Evolutionary conservation across 345 rosid genomes (phyloP), one percentile per base, ranked within the genome.

Genomic region (Raphanus sativus): DNA sequence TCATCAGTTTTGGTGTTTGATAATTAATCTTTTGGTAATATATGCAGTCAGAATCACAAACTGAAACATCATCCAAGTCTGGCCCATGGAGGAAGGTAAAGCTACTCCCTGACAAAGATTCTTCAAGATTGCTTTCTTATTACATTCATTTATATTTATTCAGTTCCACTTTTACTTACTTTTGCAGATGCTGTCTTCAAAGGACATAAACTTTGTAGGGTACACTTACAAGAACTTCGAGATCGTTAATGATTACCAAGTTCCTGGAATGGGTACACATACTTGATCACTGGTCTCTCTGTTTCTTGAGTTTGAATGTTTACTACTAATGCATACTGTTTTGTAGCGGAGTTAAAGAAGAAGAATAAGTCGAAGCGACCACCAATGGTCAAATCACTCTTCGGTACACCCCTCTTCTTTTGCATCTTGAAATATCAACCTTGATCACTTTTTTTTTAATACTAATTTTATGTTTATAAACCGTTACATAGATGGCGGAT

Each of bases 51-150:
- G 86, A 88, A 21, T 65, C 73, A 26, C 85, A 75, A 63, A 69
- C 80, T 59, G 87, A 85, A 32, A 62, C 80, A 67, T 62, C 91
- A 50, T 70, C 89, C 73, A 89, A 83, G 82, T 55, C 86, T 17
- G 96, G 97, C 52, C 97, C 94, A 68, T 92, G 96, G 96, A 90
- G 96, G 83, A 92, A 88, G 91, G 98, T 86, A 81, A 79, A 56
- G 32, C 54, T 45, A 36, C 64, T 62, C 29, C 26, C 16, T 55
- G 8, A 8, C 42, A 25, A 25, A 42, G 15, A 40, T 13, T 36
- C 48, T 11, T 50, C 55, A 69, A 11, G 42, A 50, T 29, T 45
- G 32, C 9, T 33, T 62, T 62, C 55, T 62, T 69, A 11, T 63
- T 40, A 59, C 67, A 25, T 59, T 45, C 16, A 4, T n/a, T 25